Percentiles rank a stretch among this genome's conserved stretches.
These are phyloP conservation scores for Lasiodiplodia sp. DNA, from an alignment of 2,329 filamentous ascomycete genomes.

Conservation along the genomic window DNA sequence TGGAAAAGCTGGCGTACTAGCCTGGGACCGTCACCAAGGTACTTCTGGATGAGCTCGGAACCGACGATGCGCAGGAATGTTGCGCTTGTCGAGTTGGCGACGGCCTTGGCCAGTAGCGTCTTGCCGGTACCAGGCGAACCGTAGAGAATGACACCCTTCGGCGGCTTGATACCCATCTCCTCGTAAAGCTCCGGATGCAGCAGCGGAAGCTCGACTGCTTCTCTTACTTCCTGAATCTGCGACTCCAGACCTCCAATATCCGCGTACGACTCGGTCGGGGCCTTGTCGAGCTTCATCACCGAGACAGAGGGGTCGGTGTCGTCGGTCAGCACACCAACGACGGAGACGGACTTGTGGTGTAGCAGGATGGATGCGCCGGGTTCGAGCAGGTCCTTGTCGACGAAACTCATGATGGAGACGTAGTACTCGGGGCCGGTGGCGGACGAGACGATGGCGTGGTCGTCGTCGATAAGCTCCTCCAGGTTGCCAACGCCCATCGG, in stretches of 20 bases:
- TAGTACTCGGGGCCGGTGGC: constrained; percentile 98
- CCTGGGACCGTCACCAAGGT: constrained; percentile 92
- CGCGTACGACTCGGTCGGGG: constrained; percentile 95
- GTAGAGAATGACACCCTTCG: constrained; percentile 99
- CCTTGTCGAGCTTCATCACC: constrained; percentile 99
- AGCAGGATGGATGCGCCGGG: constrained; percentile 93
- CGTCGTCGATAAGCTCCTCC: constrained; percentile 98
- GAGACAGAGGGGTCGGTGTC: constrained; percentile 94
- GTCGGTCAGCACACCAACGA: constrained; percentile 95
- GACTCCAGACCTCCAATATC: constrained; percentile 95
- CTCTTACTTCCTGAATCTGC: constrained; percentile 97
- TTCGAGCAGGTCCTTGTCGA: constrained; percentile 97
- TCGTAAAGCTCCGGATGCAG: constrained; percentile 97
- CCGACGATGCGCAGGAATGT: constrained; percentile 98
- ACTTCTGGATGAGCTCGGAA: constrained; percentile 97
- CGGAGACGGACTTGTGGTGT: constrained; percentile 97
- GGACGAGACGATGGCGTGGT: constrained; percentile 97
- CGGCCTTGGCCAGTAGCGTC: constrained; percentile 93
- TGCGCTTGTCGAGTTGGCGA: constrained; percentile 98
- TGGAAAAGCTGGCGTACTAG: constrained; percentile 94
- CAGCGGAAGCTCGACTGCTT: constrained; percentile 94
- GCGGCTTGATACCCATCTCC: constrained; percentile 99
- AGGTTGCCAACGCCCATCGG: constrained; percentile 98
- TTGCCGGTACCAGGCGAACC: constrained; percentile 97
- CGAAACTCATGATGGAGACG: constrained; percentile 99